Evolutionary conservation across 306 rosid species (phyloP).

Genomic region (Vicia faba): DNA sequence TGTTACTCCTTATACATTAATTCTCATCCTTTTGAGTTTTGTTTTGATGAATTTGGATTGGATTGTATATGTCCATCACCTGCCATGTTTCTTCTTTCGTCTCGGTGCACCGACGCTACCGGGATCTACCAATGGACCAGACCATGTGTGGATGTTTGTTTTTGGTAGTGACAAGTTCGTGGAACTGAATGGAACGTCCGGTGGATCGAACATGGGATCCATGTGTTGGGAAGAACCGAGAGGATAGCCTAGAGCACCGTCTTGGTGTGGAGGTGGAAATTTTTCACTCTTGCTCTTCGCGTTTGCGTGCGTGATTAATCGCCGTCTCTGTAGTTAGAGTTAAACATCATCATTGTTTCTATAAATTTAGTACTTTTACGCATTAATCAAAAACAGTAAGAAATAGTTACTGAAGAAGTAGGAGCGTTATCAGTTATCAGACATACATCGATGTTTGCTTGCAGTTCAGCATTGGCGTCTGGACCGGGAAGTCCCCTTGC

Average conservation of each 20-base stretch:
- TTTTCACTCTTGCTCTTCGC: conserved; percentile 99
- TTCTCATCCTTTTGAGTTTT: conserved; percentile 50
- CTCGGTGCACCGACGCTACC: conserved; percentile 66
- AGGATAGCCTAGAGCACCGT: conserved; percentile 89
- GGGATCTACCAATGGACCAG: conserved; percentile 86
- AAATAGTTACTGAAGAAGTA: conserved; percentile 20
- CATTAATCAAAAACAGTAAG: conserved; percentile 14
- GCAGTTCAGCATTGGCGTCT: conserved; percentile 96
- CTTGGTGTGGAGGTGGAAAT: conserved; percentile 99
- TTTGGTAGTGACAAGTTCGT: conserved; percentile 81
- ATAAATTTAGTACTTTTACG: neutral
- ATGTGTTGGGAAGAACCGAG: conserved; percentile 88
- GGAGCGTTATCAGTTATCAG: conserved; percentile 31
- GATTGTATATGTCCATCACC: conserved; percentile 46
- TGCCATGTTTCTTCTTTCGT: conserved; percentile 71
- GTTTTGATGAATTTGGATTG: conserved; percentile 62
- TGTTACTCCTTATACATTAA: conserved; percentile 33
- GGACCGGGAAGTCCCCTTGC: conserved; percentile 82
- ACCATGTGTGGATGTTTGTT: conserved; percentile 84
- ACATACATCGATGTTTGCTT: conserved; percentile 89
- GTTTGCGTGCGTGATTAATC: conserved; percentile 88
- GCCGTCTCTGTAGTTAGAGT: conserved; percentile 66
- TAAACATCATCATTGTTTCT: conserved; percentile 20
- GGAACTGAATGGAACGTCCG: conserved; percentile 89
- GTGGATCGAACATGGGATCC: conserved; percentile 84